Conservation (phyloP, 1,139 yeast species). For the Williopsis jadinii region DNA sequence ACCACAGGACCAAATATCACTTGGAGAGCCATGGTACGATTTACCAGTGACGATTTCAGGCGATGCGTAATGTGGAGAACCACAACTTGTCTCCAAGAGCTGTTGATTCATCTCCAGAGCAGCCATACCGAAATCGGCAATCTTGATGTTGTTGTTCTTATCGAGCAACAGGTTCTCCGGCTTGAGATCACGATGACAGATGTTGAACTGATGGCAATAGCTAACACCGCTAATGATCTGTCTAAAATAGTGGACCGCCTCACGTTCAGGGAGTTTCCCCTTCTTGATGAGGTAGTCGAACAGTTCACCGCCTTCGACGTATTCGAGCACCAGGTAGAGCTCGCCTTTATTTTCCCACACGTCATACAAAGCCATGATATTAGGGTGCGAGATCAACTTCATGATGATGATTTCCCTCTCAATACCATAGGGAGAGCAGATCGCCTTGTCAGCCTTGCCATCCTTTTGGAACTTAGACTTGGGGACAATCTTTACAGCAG, state of each 20-base stretch:
- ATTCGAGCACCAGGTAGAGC: conserved; percentile 82
- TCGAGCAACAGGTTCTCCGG: conserved; percentile 91
- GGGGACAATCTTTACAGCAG: conserved; percentile 96
- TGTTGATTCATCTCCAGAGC: conserved; percentile 85
- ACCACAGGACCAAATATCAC: conserved; percentile 99
- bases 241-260: conserved; percentile 84
- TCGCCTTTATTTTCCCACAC: conserved; percentile 98
- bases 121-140: conserved; percentile 99
- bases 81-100: conserved; percentile 90
- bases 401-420: conserved; percentile 93
- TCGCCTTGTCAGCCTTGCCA: conserved; percentile 16
- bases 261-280: conserved; percentile 82
- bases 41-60: conserved; percentile 96
- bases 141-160: conserved; percentile 80
- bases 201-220: conserved; percentile 90
- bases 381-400: conserved; percentile 87
- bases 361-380: conserved; percentile 91
- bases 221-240: conserved; percentile 90
- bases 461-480: conserved; percentile 54
- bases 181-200: conserved; percentile 91
- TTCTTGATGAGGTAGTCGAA: conserved; percentile 86
- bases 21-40: conserved; percentile 92
- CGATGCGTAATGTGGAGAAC: conserved; percentile 97
- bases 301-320: conserved; percentile 95
- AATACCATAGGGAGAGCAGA: conserved; percentile 73